Conservation (phyloP, 768 basidiomycete genomes). For the Leucocoprinus leucothites region DNA sequence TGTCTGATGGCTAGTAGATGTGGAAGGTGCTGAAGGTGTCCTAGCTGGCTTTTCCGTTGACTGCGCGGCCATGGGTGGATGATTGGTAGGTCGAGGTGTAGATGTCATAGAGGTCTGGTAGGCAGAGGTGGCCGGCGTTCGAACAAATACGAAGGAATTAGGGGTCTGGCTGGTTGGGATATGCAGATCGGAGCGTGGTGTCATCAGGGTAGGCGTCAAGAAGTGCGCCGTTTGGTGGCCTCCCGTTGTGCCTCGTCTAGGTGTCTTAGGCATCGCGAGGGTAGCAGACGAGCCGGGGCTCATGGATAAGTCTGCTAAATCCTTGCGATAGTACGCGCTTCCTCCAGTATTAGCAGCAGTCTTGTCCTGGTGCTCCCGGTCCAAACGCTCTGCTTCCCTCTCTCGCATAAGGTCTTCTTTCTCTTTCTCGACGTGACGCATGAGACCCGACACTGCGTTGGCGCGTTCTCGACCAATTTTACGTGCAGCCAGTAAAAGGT, state of each 20-base stretch:
- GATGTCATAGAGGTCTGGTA: constrained; percentile 14
- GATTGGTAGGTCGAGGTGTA: constrained; percentile 7
- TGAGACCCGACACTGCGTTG: constrained; percentile 49
- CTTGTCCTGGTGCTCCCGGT: constrained; percentile 26
- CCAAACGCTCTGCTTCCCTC: constrained; percentile 27
- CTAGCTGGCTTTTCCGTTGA: not conserved
- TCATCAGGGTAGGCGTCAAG: constrained; percentile 7
- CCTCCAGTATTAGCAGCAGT: constrained; percentile 20
- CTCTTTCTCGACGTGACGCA: constrained; percentile 35
- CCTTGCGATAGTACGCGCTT: constrained; percentile 19
- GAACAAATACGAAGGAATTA: constrained; percentile 26
- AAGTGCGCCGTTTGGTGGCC: constrained; percentile 6
- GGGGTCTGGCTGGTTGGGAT: constrained; percentile 12
- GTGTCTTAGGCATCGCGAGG: constrained; percentile 17
- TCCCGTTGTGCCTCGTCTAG: constrained; percentile 16
- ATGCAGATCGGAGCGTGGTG: constrained; percentile 2
- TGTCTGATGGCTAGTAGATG: constrained; percentile 23
- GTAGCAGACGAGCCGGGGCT: constrained; percentile 15
- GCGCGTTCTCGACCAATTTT: constrained; percentile 63
- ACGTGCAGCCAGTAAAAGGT: constrained; percentile 69
- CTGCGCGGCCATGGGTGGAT: not conserved
- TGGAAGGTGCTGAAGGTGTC: constrained; percentile 11
- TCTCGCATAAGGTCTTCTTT: constrained; percentile 30
- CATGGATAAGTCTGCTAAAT: constrained; percentile 11
- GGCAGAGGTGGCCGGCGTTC: constrained; percentile 18